A percentile compares a stretch with the other conserved stretches of the same genome.
Evolutionary conservation across 805 yeast species (phyloP).

Genomic region (Candida awuae): DNA sequence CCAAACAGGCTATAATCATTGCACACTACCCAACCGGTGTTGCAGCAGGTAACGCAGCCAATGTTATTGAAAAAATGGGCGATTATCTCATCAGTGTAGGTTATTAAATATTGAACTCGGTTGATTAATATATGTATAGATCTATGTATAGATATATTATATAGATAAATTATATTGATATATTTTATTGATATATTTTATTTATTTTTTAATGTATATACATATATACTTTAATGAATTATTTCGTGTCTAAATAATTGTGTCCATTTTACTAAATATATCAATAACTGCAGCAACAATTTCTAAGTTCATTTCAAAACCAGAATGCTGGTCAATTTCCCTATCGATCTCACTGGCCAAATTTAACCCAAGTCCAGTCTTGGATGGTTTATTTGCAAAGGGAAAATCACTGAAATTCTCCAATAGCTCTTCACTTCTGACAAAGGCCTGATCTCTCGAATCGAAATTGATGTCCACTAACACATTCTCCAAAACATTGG

Average conservation of each 20-base stretch:
- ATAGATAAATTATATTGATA: neutral
- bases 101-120: conserved; percentile 38
- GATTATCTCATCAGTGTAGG: conserved; percentile 87
- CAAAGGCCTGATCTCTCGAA: conserved; percentile 84
- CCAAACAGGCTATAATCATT: conserved; percentile 83
- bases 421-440: conserved; percentile 87
- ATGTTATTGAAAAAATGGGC: conserved; percentile 90
- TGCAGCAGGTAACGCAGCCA: conserved; percentile 91
- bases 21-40: conserved; percentile 93
- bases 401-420: conserved; percentile 81
- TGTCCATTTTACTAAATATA: conserved; percentile 89
- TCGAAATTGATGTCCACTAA: conserved; percentile 70
- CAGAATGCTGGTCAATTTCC: conserved; percentile 44
- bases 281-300: conserved; percentile 86
- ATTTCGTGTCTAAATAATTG: conserved; percentile 65
- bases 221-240: neutral
- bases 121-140: neutral
- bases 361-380: conserved; percentile 66
- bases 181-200: neutral
- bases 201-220: neutral
- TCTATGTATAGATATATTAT: neutral
- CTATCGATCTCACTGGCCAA: conserved; percentile 40
- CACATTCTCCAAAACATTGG: conserved; percentile 90
- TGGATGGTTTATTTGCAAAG: conserved; percentile 47
- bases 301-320: conserved; percentile 66